Base-by-base conservation (phyloP, 2,329 filamentous ascomycete species). In the Botryotinia globosa region DNA sequence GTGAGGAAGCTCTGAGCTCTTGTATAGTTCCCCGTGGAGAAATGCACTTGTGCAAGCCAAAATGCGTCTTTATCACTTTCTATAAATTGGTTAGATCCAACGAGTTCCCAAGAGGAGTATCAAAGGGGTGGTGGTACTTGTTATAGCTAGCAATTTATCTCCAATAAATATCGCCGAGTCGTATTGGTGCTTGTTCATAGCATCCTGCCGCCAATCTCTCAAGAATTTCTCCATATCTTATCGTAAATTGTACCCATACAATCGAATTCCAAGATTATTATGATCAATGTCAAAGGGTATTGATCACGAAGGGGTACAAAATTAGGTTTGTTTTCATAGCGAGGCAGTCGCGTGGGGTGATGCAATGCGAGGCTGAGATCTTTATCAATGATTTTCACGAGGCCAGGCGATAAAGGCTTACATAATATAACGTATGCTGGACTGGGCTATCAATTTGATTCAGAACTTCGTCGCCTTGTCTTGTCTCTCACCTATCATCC, bases 41-140 rank as follows among this genome's bases (percentile, higher is more conserved):
- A 99, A 83, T 99, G 95, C 54, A 97, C 94, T 83, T 98, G 95
- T n/a, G 96, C 96, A 61, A 99, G 91, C 92, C 94, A 98, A 81
- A 97, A 97, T 58, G 94, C 95, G 82, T 99, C 96, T 76, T 93
- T 91, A 79, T 97, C 94, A 81, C 95, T 92, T 80, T 94, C 96
- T 98, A 76, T 25, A 34, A n/a, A 45, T 25, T 16, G 20, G 70
- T 77, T 44, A 75, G 72, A 68, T 72, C 70, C 62, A 66, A 51
- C 59, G 51, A 56, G 32, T n/a, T 62, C 37, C 45, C 22, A 65
- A 44, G 69, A 62, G n/a, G 48, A 39, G 22, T 48, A 32, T 51
- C 18, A 14, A 64, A 39, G 48, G 12, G 34, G 39, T 45, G 34
- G 37, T 45, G 89, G 77, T 83, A 98, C 95, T 93, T 54, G 95